These are phyloP conservation scores for Suillus bovinus DNA, from an alignment of 768 basidiomycete genomes.

Conservation along the genomic window DNA sequence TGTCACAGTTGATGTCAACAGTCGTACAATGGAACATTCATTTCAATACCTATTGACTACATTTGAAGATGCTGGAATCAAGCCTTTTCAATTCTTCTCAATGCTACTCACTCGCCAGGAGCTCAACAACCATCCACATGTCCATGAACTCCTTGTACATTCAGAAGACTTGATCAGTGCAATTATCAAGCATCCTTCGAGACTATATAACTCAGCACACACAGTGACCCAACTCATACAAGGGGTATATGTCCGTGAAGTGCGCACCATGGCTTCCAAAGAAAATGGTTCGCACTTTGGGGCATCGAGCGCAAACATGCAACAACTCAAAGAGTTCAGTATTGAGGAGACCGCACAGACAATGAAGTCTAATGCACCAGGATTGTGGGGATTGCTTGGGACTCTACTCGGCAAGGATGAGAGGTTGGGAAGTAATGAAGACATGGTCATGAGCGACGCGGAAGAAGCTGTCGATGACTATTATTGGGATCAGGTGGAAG, in stretches of 20 bases:
- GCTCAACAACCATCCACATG: background rate
- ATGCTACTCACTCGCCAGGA: slow-evolving; percentile 2
- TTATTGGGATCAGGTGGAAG: slow-evolving; percentile 11
- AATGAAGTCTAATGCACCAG: slow-evolving; percentile 10
- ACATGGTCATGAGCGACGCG: background rate
- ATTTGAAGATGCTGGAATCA: slow-evolving; percentile 24
- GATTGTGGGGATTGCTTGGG: slow-evolving; percentile 15
- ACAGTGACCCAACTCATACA: background rate
- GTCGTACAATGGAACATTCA: background rate
- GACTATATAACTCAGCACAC: too few relatives aligned
- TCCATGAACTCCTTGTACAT: background rate
- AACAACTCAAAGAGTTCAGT: slow-evolving; percentile 13
- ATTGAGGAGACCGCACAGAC: slow-evolving; percentile 15
- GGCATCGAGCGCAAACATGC: slow-evolving; percentile 3
- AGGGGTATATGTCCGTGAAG: background rate
- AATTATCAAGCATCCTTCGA: background rate
- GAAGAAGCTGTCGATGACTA: background rate
- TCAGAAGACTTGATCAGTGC: background rate
- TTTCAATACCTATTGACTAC: slow-evolving; percentile 16
- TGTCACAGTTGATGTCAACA: background rate
- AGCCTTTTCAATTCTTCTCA: slow-evolving; percentile 6
- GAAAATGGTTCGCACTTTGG: slow-evolving; percentile 16
- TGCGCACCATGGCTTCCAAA: background rate
- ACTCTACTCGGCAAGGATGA: background rate
- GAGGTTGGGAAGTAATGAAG: background rate